Evolutionary conservation across 1,284 basidiomycete species (phyloP), one percentile per base, ranked within the genome.

Genomic region (Leucoagaricus sp.): DNA sequence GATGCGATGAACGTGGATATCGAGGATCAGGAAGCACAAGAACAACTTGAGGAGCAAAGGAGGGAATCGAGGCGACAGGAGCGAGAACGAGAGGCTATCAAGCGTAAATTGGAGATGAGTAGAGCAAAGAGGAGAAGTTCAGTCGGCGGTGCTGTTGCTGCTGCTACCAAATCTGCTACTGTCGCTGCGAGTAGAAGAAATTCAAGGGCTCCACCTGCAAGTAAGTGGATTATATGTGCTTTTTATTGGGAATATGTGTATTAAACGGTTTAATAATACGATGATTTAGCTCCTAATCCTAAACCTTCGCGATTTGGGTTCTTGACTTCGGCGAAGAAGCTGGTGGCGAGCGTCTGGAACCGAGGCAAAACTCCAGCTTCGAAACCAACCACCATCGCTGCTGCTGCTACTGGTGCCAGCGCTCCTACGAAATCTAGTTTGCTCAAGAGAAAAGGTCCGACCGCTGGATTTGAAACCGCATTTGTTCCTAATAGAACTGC

Each of bases 81-180:
- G 61, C 82, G 72, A 59, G 85, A 88, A 65, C 75, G 76, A 36
- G 84, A 86, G 49, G 83, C 80, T 0, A 78, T 86, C 36, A 78
- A 80, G 58, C 79, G 81, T 59, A 84, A 81, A 68, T 71, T 91
- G 4, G 86, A 89, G 54, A 70, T 77, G 12, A 86, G 78, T 63
- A 84, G 82, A 59, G 84, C 85, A 19, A 77, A 80, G 64, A 74
- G 89, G 60, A 75, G 86, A 63, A 91, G 89, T 62, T 56, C 55
- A 4, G 55, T 29, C 31, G 55, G 40, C n/a, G 55, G 47, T 13
- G 88, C 86, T 63, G 25, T 49, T 17, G 79, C 66, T 54, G 69
- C 72, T 51, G 69, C 67, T 38, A 38, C 36, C 12, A 38, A 38
- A 15, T 7, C 7, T n/a, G 79, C 66, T 52, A 69, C 72, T 50